A percentile compares a stretch with the other conserved stretches of the same genome.
These are phyloP conservation scores for Crucihimalaya himalaica DNA, from an alignment of 345 rosid genomes.

Conservation along the genomic window DNA sequence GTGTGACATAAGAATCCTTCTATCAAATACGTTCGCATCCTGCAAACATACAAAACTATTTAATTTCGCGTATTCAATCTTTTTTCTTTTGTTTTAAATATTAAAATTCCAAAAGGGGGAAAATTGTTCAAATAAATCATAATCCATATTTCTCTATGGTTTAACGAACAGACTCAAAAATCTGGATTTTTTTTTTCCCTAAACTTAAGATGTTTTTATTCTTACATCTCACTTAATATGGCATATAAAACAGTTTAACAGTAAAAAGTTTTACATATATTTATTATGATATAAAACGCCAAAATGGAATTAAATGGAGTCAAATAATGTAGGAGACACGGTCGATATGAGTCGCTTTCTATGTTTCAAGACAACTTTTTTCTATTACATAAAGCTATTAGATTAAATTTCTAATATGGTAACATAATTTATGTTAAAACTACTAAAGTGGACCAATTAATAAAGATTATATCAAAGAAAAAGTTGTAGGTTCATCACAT, in stretches of 20 bases:
- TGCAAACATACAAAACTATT: conserved; percentile 19
- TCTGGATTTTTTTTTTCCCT: too few species aligned
- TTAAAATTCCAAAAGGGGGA: not conserved
- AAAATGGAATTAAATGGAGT: conserved; percentile 12
- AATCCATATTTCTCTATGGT: not conserved
- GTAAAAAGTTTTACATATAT: not conserved
- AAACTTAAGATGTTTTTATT: not conserved
- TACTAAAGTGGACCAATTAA: conserved; percentile 23
- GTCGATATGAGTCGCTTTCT: conserved; percentile 33
- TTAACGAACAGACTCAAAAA: not conserved
- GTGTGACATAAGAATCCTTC: conserved; percentile 97
- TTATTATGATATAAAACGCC: conserved; percentile 5
- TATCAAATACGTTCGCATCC: conserved; percentile 75
- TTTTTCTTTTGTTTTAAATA: not conserved
- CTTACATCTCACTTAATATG: conserved; percentile 7
- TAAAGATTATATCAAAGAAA: not conserved
- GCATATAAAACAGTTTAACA: not conserved
- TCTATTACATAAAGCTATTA: conserved; percentile 14
- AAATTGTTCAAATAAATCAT: not conserved
- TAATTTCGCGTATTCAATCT: not conserved
- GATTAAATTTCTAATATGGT: conserved; percentile 18
- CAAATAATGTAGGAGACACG: conserved; percentile 38
- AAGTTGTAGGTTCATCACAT: not conserved
- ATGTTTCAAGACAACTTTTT: conserved; percentile 10
- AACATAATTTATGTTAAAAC: not conserved